Evolutionary conservation across 2,329 filamentous ascomycete species (phyloP).

Genomic region (Claviceps arundinis): DNA sequence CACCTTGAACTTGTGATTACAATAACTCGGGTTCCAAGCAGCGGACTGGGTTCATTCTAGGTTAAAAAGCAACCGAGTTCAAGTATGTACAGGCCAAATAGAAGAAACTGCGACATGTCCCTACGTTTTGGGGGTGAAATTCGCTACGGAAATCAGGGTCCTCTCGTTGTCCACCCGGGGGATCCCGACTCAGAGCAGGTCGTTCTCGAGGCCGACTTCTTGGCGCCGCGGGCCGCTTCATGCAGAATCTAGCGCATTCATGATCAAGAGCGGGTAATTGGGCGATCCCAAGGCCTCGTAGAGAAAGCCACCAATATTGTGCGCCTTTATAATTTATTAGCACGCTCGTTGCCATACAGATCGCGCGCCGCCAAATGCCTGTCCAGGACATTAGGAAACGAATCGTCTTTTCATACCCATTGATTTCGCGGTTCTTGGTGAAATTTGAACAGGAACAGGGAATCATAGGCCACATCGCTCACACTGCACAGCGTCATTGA

Average conservation of each 20-base stretch:
- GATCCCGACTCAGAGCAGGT: conserved; percentile 1
- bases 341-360: conserved; percentile 29
- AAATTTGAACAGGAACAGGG: conserved; percentile 33
- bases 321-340: conserved; percentile 35
- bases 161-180: too few species aligned
- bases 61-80: too few species aligned
- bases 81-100: too few species aligned
- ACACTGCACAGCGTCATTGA: conserved; percentile 33
- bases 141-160: too few species aligned
- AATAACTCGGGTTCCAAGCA: too few species aligned
- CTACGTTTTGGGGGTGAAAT: too few species aligned
- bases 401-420: conserved; percentile 41
- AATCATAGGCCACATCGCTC: conserved; percentile 26
- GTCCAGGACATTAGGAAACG: conserved; percentile 29
- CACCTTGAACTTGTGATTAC: too few species aligned
- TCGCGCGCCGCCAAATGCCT: conserved; percentile 38
- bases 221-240: conserved; percentile 13
- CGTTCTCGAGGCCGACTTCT: conserved; percentile 7
- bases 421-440: conserved; percentile 28
- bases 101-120: too few species aligned
- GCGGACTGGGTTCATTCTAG: too few species aligned
- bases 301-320: conserved; percentile 38
- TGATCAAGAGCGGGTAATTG: conserved; percentile 29
- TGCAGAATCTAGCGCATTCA: conserved; percentile 13
- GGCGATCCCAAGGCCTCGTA: conserved; percentile 39